Base-by-base conservation (phyloP, 805 yeast species). In the Hanseniaspora hatyaiensis region DNA sequence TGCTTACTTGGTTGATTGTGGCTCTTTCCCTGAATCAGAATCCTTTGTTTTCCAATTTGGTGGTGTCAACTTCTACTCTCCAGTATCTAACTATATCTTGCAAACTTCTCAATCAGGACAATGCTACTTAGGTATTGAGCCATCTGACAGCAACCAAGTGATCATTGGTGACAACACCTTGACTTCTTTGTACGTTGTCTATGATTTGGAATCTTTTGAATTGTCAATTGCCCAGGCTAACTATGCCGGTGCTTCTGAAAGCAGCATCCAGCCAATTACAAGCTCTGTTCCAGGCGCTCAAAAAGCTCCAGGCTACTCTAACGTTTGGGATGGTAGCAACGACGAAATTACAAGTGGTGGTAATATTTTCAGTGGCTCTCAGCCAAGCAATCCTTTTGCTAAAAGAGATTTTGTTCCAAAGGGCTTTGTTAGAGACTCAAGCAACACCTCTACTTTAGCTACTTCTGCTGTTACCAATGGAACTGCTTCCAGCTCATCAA, bases 161-260 rank as follows among this genome's bases (percentile, higher is more conserved):
- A 64, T 75, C 40, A 62, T 78, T 34, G 84, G 83, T 40, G 82
- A 76, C 57, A 67, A 70, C 52, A 69, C 78, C 54, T 64, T 78
- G 52, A 65, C 77, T 44, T 69, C 73, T 50, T 78, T 80, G 2
- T 81, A 79, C 59, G 69, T 77, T 23, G 84, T 78, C 13, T 78
- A 72, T 60, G 81, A 82, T 59, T 62, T 78, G 44, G 83, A 77
- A 28, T 72, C 72, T 56, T 63, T 62, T 40, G 69, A 74, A 55
- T 65, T 81, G 32, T 75, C 82, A 3, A 54, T 81, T 57, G 83
- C 78, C 19, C 74, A 71, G 57, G 72, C 70, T 13, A 55, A 53
- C 24, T 58, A 52, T 40, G 49, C 52, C 37, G 51, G 47, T 22
- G 37, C 39, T 1, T 43, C 47, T 6, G 59, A 62, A 29, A 53